Evolutionary conservation across 2,329 filamentous ascomycete genomes (phyloP).

Genomic region (Orbilia brochopaga): DNA sequence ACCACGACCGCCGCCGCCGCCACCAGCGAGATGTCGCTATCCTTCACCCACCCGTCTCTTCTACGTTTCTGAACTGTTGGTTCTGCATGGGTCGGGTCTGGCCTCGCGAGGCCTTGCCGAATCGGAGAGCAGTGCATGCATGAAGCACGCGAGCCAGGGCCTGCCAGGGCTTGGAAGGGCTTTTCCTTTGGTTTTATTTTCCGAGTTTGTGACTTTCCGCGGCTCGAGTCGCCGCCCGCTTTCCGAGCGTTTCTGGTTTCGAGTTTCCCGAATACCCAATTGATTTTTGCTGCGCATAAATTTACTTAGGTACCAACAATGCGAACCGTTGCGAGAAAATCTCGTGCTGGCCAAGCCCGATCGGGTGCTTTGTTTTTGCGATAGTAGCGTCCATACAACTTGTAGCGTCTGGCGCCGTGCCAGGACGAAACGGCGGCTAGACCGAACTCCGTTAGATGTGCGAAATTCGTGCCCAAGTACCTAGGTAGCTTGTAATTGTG

Average conservation of each 20-base stretch:
- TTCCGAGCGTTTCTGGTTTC: background rate
- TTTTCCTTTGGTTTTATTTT: background rate
- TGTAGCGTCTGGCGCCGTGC: no score
- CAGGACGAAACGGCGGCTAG: background rate
- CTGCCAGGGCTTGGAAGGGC: background rate
- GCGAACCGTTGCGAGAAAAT: background rate
- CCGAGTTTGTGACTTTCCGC: background rate
- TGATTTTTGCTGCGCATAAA: background rate
- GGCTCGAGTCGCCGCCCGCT: background rate
- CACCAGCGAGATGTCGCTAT: background rate
- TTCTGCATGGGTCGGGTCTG: background rate
- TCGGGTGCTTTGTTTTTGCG: background rate
- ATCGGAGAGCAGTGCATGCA: conserved; percentile 2
- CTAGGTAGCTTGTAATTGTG: background rate
- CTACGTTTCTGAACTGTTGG: background rate
- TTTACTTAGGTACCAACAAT: conserved; percentile 1
- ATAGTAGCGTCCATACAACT: no score
- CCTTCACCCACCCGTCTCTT: background rate
- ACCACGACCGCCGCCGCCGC: background rate
- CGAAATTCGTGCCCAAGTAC: no score
- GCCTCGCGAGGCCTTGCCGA: conserved; percentile 1
- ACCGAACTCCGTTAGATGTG: no score
- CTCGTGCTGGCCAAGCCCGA: background rate
- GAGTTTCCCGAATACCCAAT: conserved; percentile 13
- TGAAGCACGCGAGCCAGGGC: background rate